Evolutionary conservation across 768 basidiomycete genomes (phyloP), one percentile per base, ranked within the genome.

Genomic region (Dentipellis fragilis): DNA sequence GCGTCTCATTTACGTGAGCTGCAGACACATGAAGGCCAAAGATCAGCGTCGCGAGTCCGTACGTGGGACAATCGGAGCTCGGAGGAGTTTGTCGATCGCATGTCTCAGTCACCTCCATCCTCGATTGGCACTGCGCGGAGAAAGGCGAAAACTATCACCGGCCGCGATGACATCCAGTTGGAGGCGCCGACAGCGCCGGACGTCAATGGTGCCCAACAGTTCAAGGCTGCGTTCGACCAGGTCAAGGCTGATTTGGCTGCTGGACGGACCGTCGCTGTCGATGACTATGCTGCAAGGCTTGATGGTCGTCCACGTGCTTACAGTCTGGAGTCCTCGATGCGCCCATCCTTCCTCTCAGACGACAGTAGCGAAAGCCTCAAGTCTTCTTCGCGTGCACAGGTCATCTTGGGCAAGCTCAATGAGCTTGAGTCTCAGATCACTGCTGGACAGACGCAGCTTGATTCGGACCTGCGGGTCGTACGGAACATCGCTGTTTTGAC

Each of bases 241-340:
- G 88, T 94, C 63, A 93, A 93, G 69, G 87, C 88, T 1, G 85
- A 89, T 63, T 73, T 93, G 51, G 88, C 86, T 0, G 76, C 85
- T 22, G 75, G 74, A 1, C 69, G 69, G 14, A 66, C 67, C 60
- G 62, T 68, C 59, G 59, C 69, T 38, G 55, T 67, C 54, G 64
- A 73, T 63, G 65, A 70, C 17, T 57, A 63, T 38, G 63, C 59
- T 36, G 58, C 64, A 37, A 62, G 62, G 35, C 58, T 63, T 7
- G 59, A 57, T 19, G 63, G 59, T 11, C 64, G 68, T 10, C 67
- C 65, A 10, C 68, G 69, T n/a, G 67, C 69, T 7, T 62, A 64
- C 37, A 70, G 70, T 54, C 60, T 70, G 17, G 70, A 70, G 55
- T 68, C 66, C 1, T 57, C 57, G 1, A 56, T 65, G 5, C 61